Conservation (phyloP, 2,329 filamentous ascomycete species). For the Hypoxylon sp. region DNA sequence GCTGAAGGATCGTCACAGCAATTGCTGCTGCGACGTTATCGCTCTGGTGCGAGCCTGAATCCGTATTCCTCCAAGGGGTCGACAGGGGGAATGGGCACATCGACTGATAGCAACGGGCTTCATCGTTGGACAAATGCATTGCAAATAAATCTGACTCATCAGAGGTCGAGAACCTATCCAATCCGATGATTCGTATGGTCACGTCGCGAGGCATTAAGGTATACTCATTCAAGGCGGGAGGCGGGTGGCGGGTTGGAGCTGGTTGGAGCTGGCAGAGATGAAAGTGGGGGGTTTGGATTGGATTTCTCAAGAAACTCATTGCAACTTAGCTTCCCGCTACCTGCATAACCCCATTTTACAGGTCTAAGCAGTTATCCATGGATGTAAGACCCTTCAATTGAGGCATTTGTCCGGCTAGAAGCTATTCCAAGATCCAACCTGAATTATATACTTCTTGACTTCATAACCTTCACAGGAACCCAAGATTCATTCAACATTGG, state of each 20-base stretch:
- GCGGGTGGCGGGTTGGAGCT: no score
- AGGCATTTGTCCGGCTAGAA: no score
- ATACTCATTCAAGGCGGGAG: no score
- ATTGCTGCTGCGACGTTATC: slow-evolving; percentile 8
- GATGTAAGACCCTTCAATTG: no score
- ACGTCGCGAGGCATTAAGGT: not conserved
- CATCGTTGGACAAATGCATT: not conserved
- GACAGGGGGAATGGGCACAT: slow-evolving; percentile 1
- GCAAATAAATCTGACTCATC: not conserved
- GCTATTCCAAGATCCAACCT: not conserved
- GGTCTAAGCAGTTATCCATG: not conserved
- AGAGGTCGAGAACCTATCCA: not conserved
- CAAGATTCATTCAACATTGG: not conserved
- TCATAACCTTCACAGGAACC: not conserved
- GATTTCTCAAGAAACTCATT: not conserved
- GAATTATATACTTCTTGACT: not conserved
- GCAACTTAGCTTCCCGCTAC: not conserved
- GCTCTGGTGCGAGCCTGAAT: slow-evolving; percentile 18
- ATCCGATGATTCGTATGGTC: not conserved
- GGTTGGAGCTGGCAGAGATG: no score
- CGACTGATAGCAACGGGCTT: not conserved
- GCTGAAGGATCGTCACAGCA: slow-evolving; percentile 29
- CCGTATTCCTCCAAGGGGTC: slow-evolving; percentile 26
- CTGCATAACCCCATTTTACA: not conserved
- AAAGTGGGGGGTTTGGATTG: not conserved